Base-by-base conservation (phyloP, 2,329 filamentous ascomycete genomes). In the Xylariaceae sp. region DNA sequence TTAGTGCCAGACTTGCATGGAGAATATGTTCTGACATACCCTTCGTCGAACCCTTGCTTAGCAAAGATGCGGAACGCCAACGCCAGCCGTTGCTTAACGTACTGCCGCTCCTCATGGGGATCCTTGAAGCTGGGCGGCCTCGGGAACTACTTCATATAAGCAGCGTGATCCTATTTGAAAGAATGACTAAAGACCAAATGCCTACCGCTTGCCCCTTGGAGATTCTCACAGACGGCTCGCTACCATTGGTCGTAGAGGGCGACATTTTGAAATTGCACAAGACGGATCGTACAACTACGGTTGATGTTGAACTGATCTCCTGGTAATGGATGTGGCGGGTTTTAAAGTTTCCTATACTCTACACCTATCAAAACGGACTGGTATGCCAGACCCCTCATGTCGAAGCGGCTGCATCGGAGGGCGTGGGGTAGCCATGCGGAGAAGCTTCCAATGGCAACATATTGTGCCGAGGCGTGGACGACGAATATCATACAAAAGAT, bases 51-150 rank as follows among this genome's bases (percentile, higher is more conserved):
- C 14, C 76, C 78, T 44, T 74, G 69, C 59, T 81, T 80, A 27
- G 75, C 77, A 52, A 82, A 82, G 45, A 82, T 75, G 19, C 78
- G 75, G 63, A 82, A 82, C 2, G 75, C 80, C 15, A 77, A 69
- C 1, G 76, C 76, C 6, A 82, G 68, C 19, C 77, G 71, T 22
- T 75, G 73, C 59, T 81, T 82, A 35, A 81, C 68, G 53, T 78
- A 77, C 44, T 76, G 70, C 19, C 77, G 71, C 54, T 80, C 73
- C 39, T 76, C 61, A 11, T 54, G 46, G 3, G 60, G 60, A 45
- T 62, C 53, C 33, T 59, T 52, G 44, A 63, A 63, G 18, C 6
- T 59, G 5, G 60, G 59, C 12, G 55, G 53, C 30, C 47, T 44
- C 9, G 60, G 58, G 15, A 56, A 45, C 48, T 58, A 30, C 22